Percentiles rank a stretch among this genome's conserved stretches.
These are phyloP conservation scores for Pogostemon cablin DNA, from an alignment of 257 asterid genomes.

Conservation along the genomic window DNA sequence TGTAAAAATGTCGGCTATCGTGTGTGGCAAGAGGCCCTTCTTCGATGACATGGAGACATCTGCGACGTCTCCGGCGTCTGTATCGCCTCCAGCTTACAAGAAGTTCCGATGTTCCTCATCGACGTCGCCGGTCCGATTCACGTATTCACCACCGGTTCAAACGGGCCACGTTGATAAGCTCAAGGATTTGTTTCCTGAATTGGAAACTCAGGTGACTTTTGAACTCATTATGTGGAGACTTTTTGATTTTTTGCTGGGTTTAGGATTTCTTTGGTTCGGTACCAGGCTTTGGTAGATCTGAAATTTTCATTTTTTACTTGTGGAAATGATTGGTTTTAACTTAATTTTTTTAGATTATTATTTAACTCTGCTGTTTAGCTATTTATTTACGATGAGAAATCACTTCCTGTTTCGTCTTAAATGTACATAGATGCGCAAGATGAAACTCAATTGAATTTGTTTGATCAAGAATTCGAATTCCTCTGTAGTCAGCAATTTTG, in stretches of 20 bases:
- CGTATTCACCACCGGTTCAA: constrained; percentile 39
- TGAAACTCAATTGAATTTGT: background rate
- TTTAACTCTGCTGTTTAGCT: background rate
- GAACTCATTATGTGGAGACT: background rate
- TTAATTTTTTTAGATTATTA: background rate
- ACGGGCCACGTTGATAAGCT: constrained; percentile 53
- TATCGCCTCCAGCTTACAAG: constrained; percentile 57
- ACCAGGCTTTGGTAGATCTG: constrained; percentile 18
- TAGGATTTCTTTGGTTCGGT: constrained; percentile 17
- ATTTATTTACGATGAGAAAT: background rate
- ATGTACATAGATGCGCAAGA: background rate
- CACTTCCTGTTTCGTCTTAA: background rate
- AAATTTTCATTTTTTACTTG: constrained; percentile 7
- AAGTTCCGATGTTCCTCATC: constrained; percentile 58
- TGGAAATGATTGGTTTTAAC: background rate
- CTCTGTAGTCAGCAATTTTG: background rate
- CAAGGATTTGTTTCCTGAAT: constrained; percentile 58
- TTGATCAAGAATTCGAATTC: constrained; percentile 13
- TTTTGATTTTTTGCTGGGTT: background rate
- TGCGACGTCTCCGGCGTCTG: constrained; percentile 52
- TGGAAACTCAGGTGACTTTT: constrained; percentile 52
- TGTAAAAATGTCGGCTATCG: constrained; percentile 63
- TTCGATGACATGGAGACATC: constrained; percentile 64
- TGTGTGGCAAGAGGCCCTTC: constrained; percentile 83
- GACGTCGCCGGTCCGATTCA: constrained; percentile 54